Base-by-base conservation (phyloP, 2,329 filamentous ascomycete species). In the Colletotrichum tropicale region DNA sequence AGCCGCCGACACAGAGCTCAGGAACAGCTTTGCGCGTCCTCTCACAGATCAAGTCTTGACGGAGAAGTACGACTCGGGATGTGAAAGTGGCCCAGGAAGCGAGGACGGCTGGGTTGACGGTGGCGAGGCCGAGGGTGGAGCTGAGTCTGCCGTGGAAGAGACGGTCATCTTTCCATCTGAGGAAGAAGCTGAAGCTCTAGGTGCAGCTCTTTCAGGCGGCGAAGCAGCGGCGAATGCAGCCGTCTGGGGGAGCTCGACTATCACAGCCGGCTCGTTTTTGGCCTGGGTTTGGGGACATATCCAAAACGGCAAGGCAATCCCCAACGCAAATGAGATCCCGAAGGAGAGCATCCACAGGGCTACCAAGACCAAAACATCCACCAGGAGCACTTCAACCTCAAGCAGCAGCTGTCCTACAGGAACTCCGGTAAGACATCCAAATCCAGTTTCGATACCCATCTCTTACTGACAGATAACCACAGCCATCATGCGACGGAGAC, bases 401-500 rank as follows among this genome's bases (percentile, higher is more conserved):
- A 43, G 38, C 38, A 43, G 38, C 38, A 43, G 38, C 38, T 43
- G 38, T 43, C 16, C 38, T n/a, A n/a, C 38, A 0, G 38, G 38
- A 43, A 43, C 38, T 43, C 38, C 16, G 38, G 38, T 43, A n/a
- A 43, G 38, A n/a, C 0, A 18, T 43, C 38, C 18, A 43, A 43
- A 0, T 0, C 38, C 38, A 1, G 1, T 43, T 1, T 43, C 0
- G 38, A 43, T 18, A 0, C 38, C 1, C 16, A 43, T 43, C 16
- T 43, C 38, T 10, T 0, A 43, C 38, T 43, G 38, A 43, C 0
- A 43, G 38, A 43, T 43, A 43, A 43, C 16, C 38, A 3, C 38
- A 43, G 38, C 38, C 38, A 43, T 43, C 38, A 43, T 43, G 38
- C 38, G 38, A 43, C 38, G 38, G 38, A 43, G 38, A 43, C 0